These are phyloP conservation scores for Dictyostelium intermedium DNA, from an alignment of 78 protist species.

Conservation along the genomic window DNA sequence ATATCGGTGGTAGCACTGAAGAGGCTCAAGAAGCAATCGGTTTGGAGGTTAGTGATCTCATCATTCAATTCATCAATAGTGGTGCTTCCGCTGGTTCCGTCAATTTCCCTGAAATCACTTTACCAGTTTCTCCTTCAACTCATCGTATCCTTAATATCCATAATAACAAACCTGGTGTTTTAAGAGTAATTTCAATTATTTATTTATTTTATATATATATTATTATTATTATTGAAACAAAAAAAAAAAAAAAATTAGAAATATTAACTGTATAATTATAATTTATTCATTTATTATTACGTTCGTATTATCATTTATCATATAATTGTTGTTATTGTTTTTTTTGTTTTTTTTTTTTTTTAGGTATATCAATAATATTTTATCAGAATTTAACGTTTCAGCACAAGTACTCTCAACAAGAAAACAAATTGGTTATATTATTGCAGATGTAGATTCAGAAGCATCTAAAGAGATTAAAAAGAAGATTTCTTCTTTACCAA, in stretches of 20 bases:
- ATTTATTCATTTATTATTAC: neutral
- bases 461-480: slow-evolving; percentile 84
- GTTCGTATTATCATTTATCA: no score
- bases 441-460: slow-evolving; percentile 83
- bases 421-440: slow-evolving; percentile 85
- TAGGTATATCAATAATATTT: slow-evolving; percentile 81
- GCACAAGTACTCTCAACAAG: slow-evolving; percentile 80
- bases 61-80: slow-evolving; percentile 79
- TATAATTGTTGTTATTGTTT: neutral
- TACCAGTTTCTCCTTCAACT: slow-evolving; percentile 53
- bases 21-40: slow-evolving; percentile 97
- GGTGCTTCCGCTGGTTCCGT: slow-evolving; percentile 91
- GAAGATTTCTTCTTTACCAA: slow-evolving; percentile 73
- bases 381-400: slow-evolving; percentile 81
- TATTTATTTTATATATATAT: neutral
- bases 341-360: neutral
- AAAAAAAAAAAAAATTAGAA: neutral
- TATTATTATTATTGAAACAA: no score
- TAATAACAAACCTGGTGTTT: slow-evolving; percentile 94
- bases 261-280: neutral
- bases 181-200: slow-evolving; percentile 32
- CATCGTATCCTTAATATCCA: slow-evolving; percentile 92
- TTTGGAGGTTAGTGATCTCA: slow-evolving; percentile 86
- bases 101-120: slow-evolving; percentile 91
- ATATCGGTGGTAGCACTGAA: slow-evolving; percentile 95